phyloP scores from a whole-genome alignment of 2,329 filamentous ascomycete genomes.

The Aspergillus japonicus region DNA sequence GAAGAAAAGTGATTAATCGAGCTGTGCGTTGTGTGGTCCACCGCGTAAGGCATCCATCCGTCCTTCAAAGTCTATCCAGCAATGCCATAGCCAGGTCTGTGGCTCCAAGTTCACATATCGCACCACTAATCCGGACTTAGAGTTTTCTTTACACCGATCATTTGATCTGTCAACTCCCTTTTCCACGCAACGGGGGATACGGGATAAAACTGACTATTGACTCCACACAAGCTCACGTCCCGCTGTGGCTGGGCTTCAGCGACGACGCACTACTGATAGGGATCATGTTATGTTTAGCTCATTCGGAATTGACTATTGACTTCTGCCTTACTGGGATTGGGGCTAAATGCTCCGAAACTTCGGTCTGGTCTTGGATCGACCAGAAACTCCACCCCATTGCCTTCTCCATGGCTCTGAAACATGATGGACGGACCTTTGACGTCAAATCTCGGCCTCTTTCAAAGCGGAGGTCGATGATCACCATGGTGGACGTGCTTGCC shows the following conservation, averaged over 20 bases:
- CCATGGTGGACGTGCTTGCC: neutral
- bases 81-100: neutral
- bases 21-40: neutral
- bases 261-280: neutral
- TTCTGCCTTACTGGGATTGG: conserved; percentile 6
- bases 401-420: neutral
- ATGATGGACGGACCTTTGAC: neutral
- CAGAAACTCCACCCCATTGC: neutral
- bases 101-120: conserved; percentile 11
- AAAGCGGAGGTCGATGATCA: neutral
- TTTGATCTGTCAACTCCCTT: conserved; percentile 16
- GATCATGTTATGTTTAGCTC: conserved; percentile 17
- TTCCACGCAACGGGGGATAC: neutral
- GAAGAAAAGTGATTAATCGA: neutral
- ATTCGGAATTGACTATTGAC: conserved; percentile 14
- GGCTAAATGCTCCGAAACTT: conserved; percentile 5
- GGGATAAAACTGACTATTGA: neutral
- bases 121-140: conserved; percentile 9
- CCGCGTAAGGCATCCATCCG: neutral
- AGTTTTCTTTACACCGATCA: conserved; percentile 16
- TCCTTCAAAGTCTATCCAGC: neutral
- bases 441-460: neutral
- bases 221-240: neutral
- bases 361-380: neutral
- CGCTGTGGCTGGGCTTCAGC: neutral